phyloP scores from a whole-genome alignment of 352 stramenopile species.

The Thalassiosira oceanica region DNA sequence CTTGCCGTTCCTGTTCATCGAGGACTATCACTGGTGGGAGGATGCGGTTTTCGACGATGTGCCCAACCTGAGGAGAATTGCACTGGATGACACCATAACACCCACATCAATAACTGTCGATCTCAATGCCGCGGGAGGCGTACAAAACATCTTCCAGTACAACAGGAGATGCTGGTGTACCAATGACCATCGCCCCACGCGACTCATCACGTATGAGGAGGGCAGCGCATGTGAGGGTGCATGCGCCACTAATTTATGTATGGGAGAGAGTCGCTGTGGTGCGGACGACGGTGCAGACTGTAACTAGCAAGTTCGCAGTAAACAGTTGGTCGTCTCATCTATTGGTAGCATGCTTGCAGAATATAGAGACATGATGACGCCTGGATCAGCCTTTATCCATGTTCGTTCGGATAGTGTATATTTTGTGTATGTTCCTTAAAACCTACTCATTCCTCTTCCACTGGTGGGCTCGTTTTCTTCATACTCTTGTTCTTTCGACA shows the following conservation, averaged over 20 bases:
- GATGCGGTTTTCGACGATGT: slow-evolving; percentile 2
- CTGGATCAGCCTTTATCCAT: too few relatives aligned
- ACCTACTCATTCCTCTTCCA: too few relatives aligned
- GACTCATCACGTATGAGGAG: slow-evolving; percentile 4
- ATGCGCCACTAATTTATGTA: slow-evolving; percentile 18
- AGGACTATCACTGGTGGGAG: slow-evolving; percentile 18
- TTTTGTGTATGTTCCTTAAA: too few relatives aligned
- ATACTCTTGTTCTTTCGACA: too few relatives aligned
- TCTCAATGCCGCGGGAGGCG: neutral
- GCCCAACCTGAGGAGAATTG: slow-evolving; percentile 20
- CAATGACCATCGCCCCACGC: slow-evolving; percentile 11
- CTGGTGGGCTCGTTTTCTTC: too few relatives aligned
- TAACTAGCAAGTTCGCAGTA: too few relatives aligned
- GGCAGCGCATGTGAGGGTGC: slow-evolving; percentile 12
- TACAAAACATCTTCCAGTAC: slow-evolving; percentile 16
- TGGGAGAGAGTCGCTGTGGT: too few relatives aligned
- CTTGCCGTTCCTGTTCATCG: slow-evolving; percentile 18
- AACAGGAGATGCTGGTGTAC: slow-evolving; percentile 19
- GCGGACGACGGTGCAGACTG: too few relatives aligned
- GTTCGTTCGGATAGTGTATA: too few relatives aligned
- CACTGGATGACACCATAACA: slow-evolving; percentile 23
- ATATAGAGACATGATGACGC: too few relatives aligned
- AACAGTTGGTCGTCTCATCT: too few relatives aligned
- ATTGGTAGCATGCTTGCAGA: too few relatives aligned
- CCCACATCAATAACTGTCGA: slow-evolving; percentile 20